Evolutionary conservation across 192 early-diverging fungal species (phyloP), one percentile per base, ranked within the genome.

Genomic region (Linnemannia elongata): DNA sequence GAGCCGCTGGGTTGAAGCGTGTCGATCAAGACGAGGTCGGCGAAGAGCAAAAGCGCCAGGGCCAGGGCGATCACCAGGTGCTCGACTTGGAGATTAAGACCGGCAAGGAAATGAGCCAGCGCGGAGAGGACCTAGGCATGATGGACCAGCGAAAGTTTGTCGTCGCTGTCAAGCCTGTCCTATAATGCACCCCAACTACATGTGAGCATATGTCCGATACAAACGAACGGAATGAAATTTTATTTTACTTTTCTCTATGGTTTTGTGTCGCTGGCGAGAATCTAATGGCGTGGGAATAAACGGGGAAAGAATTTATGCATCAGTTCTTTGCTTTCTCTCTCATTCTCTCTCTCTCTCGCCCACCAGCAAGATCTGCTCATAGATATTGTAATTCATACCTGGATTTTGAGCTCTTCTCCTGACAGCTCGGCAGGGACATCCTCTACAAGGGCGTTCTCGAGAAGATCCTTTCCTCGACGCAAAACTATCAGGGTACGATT

Each of bases 111-210:
- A 73, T 93, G 57, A 90, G 88, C 77, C 92, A 93, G 69, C 83
- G 93, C 20, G 80, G 90, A 41, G 91, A 93, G 74, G 93, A 94
- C 76, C 74, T 92, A 55, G 93, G 93, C 6, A 94, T 94, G 92
- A 93, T 93, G 92, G 92, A 88, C 33, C 91, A 92, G 70, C 85
- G 84, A 24, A 24, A 74, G 7, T 75, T 80, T 35, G 33, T 80
- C 33, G 54, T 72, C 44, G 79, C 68, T 42, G 13, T 38, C 39
- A 80, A 80, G 45, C 74, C 54, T 10, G 0, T 18, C 33, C 35
- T 54, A 8, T 47, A 36, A 18, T 42, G 35, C 22, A 75, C 6
- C 6, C 39, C 24, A 12, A 2, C 41, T 20, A 1, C 0, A 24
- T 35, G 30, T 39, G 13, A 33, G 33, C n/a, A 4, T 69, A 33